Evolutionary conservation across 108 stramenopile species (phyloP), one percentile per base, ranked within the genome.

Genomic region (Pseudonitzschia pungens): DNA sequence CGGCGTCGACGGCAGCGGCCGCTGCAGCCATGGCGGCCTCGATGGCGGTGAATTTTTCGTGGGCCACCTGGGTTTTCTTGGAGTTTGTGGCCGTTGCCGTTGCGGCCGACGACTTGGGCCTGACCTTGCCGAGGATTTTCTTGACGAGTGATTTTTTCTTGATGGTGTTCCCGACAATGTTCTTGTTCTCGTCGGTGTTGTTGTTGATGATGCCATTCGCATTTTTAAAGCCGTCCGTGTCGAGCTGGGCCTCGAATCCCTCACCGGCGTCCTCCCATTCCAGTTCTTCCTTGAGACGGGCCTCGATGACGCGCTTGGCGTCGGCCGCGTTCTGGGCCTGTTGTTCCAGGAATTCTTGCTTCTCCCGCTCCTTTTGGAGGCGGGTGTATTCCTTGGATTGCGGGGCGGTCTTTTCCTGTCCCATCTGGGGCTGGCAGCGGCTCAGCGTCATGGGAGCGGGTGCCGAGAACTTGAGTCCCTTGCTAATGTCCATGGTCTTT

Each of bases 371-470:
- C 29, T 44, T 68, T 45, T 79, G 43, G 14, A 64, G 48, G 28
- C 54, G 20, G 14, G 21, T 15, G 53, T 72, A 69, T 22, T 70
- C 63, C 31, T 54, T 65, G 20, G 78, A 79, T n/a, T 63, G 73
- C 16, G 78, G 78, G 29, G 71, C 71, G 27, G 57, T 32, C 40
- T 70, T 64, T 55, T 79, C 78, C 71, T 74, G 78, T 43, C 68
- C 73, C 56, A 70, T 64, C 48, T 79, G 78, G 7, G 73, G 72
- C 18, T 79, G 62, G 62, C 58, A 27, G 28, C 78, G 78, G 48
- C 73, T 72, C 33, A 79, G 40, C 9, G 73, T 66, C 78, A 79
- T 74, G 32, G 78, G 78, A 48, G 78, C 73, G 16, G 78, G 78
- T 0, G 78, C 62, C 11, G 56, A 58, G 29, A 79, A 63, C 18